Evolutionary conservation across 2,329 filamentous ascomycete species (phyloP).

Genomic region (Furcasterigmium furcatum): DNA sequence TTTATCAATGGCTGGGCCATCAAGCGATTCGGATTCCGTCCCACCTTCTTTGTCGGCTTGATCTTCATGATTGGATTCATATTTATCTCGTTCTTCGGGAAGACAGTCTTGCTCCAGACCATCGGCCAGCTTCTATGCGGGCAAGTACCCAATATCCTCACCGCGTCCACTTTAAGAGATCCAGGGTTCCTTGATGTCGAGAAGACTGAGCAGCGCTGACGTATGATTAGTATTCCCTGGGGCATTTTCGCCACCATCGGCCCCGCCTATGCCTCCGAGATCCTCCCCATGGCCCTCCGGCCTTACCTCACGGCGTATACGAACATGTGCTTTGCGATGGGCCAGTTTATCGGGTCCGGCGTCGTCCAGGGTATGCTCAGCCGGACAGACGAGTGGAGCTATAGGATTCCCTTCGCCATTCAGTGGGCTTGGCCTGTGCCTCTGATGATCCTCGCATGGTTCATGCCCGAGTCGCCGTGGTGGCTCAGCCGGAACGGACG

Average conservation of each 20-base stretch:
- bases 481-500: slow-evolving; percentile 44
- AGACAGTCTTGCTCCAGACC: no score
- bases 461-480: slow-evolving; percentile 51
- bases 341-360: slow-evolving; percentile 46
- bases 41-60: no score
- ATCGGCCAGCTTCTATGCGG: no score
- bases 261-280: slow-evolving; percentile 51
- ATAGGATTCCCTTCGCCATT: slow-evolving; percentile 45
- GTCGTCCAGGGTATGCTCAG: slow-evolving; percentile 39
- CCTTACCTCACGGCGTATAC: slow-evolving; percentile 52
- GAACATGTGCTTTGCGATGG: slow-evolving; percentile 57
- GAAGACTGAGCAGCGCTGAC: no score
- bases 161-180: no score
- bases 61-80: no score
- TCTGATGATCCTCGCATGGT: slow-evolving; percentile 37
- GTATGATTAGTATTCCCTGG: no score
- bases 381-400: slow-evolving; percentile 41
- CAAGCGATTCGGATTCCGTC: no score
- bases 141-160: no score
- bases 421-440: slow-evolving; percentile 51
- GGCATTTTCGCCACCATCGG: slow-evolving; percentile 51
- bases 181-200: no score
- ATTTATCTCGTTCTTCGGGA: no score
- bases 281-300: slow-evolving; percentile 43
- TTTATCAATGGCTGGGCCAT: no score